These are phyloP conservation scores for Choanephora cucurbitarum DNA, from an alignment of 371 early-diverging fungal genomes.

Conservation along the genomic window DNA sequence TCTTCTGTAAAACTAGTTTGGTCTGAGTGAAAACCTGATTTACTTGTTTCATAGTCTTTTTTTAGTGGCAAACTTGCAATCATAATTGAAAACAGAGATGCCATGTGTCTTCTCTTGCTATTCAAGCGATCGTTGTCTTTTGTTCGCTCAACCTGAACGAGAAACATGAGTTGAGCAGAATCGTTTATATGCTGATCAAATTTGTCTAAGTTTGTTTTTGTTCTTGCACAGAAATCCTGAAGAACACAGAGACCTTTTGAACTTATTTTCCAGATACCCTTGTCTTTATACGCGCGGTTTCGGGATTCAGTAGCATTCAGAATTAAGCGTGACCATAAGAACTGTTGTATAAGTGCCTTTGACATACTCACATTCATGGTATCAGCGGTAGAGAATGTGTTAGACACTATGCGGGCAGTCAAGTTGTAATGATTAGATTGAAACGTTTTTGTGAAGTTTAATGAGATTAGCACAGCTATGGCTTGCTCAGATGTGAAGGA, in stretches of 20 bases:
- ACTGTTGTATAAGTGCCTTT: conserved; percentile 61
- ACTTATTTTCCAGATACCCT: conserved; percentile 56
- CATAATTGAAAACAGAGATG: conserved; percentile 20
- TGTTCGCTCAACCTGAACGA: conserved; percentile 15
- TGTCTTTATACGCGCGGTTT: conserved; percentile 53
- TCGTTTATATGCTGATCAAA: conserved; percentile 3
- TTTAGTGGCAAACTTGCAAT: conserved; percentile 25
- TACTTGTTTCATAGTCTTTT: not conserved
- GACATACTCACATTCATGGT: conserved; percentile 65
- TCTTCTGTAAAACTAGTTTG: not conserved
- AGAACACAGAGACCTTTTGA: conserved; percentile 62
- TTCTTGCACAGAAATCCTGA: conserved; percentile 36
- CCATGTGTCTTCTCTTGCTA: conserved; percentile 7
- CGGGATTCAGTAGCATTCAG: conserved; percentile 52
- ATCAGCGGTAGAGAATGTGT: conserved; percentile 59
- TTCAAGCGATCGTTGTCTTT: conserved; percentile 21
- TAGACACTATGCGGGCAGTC: conserved; percentile 31
- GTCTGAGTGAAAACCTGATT: not conserved
- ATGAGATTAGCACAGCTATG: conserved; percentile 29
- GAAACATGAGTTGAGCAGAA: conserved; percentile 5
- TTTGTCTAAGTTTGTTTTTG: conserved; percentile 6
- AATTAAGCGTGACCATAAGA: conserved; percentile 56
- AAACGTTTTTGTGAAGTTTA: conserved; percentile 40
- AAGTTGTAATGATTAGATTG: conserved; percentile 42
- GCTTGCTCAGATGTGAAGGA: conserved; percentile 56